Conservation (phyloP, 805 yeast species). For the Candida chilensis region DNA sequence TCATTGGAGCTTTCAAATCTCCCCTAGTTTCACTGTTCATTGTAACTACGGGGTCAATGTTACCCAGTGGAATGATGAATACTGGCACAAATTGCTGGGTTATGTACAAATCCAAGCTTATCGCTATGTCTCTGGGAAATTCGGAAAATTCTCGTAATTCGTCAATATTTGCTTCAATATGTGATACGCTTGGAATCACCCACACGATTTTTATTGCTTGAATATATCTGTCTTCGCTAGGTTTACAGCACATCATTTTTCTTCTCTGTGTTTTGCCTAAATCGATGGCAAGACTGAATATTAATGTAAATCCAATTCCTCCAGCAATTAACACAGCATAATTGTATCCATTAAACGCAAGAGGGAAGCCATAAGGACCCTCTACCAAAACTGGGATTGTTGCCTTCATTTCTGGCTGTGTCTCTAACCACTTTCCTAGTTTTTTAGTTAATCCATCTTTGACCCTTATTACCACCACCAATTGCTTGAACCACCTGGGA, state of each 20-base stretch:
- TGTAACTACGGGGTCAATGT: too few relatives aligned
- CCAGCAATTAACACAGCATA: slow-evolving; percentile 3
- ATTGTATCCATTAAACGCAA: slow-evolving; percentile 2
- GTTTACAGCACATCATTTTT: too few relatives aligned
- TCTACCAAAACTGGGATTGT: slow-evolving; percentile 18
- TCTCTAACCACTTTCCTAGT: slow-evolving; percentile 18
- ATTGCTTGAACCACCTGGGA: slow-evolving; percentile 17
- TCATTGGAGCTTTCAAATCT: too few relatives aligned
- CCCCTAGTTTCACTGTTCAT: too few relatives aligned
- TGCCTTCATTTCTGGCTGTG: slow-evolving; percentile 12
- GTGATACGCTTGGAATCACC: slow-evolving; percentile 2
- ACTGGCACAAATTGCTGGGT: too few relatives aligned
- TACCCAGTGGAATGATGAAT: too few relatives aligned
- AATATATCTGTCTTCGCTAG: too few relatives aligned
- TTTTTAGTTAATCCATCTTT: slow-evolving; percentile 51
- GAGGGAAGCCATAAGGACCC: slow-evolving; percentile 2
- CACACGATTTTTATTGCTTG: slow-evolving; percentile 2
- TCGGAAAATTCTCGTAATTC: slow-evolving; percentile 1
- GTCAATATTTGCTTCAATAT: slow-evolving; percentile 2
- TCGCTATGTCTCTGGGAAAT: too few relatives aligned
- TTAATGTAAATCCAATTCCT: slow-evolving; percentile 3
- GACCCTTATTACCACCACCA: slow-evolving; percentile 37
- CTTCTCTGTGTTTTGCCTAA: neutral
- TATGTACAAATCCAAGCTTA: too few relatives aligned
- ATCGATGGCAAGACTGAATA: slow-evolving; percentile 2